phyloP scores from a whole-genome alignment of 108 stramenopile genomes.

The Cyclotella choctawhatcheeana region DNA sequence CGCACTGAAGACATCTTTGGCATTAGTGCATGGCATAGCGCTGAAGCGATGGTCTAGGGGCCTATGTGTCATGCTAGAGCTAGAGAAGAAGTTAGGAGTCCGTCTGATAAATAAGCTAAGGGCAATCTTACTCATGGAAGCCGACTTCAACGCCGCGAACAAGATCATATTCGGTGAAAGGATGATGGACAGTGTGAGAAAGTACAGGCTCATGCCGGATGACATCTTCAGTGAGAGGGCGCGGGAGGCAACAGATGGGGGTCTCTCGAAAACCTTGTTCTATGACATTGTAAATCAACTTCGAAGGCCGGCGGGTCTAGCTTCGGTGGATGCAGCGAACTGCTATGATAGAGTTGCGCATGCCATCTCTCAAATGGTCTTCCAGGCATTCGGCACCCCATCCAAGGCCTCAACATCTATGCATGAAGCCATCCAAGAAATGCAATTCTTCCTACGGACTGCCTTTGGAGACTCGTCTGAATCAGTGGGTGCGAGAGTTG shows the following conservation, averaged over 20 bases:
- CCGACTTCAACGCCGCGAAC: slow-evolving; percentile 19
- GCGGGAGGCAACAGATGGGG: slow-evolving; percentile 15
- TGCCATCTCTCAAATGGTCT: slow-evolving; percentile 2
- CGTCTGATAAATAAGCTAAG: slow-evolving; percentile 5
- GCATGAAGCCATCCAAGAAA: slow-evolving; percentile 14
- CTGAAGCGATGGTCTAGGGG: not conserved
- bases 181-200: slow-evolving; percentile 15
- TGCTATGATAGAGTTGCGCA: slow-evolving; percentile 19
- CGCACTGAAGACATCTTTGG: not conserved
- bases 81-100: not conserved
- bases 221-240: slow-evolving; percentile 25
- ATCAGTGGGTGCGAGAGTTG: not conserved
- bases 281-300: slow-evolving; percentile 6
- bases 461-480: slow-evolving; percentile 8
- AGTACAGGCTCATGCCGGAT: slow-evolving; percentile 6
- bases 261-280: slow-evolving; percentile 2
- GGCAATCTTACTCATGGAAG: slow-evolving; percentile 31
- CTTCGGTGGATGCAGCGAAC: slow-evolving; percentile 16
- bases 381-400: slow-evolving; percentile 9
- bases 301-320: not conserved
- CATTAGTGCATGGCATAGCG: not conserved
- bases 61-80: slow-evolving; percentile 16
- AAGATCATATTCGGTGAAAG: slow-evolving; percentile 15
- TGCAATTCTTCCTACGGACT: slow-evolving; percentile 10
- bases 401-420: not conserved